These are phyloP conservation scores for Cymbopogon citratus DNA, from an alignment of 176 grass and related monocot species.

Conservation along the genomic window DNA sequence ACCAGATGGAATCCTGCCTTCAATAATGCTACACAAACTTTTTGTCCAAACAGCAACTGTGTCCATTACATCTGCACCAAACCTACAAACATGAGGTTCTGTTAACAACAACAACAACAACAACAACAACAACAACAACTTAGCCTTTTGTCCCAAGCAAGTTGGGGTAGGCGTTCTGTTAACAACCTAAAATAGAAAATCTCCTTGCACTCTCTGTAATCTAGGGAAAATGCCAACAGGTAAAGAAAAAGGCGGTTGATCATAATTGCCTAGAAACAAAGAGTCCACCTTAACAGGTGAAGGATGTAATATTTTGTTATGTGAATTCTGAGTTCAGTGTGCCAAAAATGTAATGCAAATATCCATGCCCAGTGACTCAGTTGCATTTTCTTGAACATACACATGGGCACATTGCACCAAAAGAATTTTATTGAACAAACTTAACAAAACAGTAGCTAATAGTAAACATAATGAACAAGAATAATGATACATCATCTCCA, in stretches of 20 bases:
- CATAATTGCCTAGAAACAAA: not conserved
- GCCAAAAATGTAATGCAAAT: not conserved
- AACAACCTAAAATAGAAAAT: slow-evolving; percentile 15
- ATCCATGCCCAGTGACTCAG: not conserved
- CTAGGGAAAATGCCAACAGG: not conserved
- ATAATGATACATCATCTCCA: not conserved
- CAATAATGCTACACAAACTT: slow-evolving; percentile 49
- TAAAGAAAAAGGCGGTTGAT: slow-evolving; percentile 1
- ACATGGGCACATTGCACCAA: too few relatives aligned
- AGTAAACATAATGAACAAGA: not conserved
- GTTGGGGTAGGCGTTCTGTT: too few relatives aligned
- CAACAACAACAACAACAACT: too few relatives aligned
- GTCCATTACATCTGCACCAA: slow-evolving; percentile 92
- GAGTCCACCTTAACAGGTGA: not conserved
- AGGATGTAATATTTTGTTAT: not conserved
- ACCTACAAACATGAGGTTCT: slow-evolving; percentile 45
- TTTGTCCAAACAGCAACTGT: slow-evolving; percentile 82
- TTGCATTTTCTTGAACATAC: not conserved
- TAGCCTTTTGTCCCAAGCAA: too few relatives aligned
- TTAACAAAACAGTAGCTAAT: not conserved
- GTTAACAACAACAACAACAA: too few relatives aligned
- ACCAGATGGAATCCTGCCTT: slow-evolving; percentile 7
- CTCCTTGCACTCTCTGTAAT: not conserved
- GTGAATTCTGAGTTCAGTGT: not conserved
- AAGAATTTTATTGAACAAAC: too few relatives aligned